Conservation (phyloP, 164 flowering plant species). For the grape (Vitis vinifera) region DNA sequence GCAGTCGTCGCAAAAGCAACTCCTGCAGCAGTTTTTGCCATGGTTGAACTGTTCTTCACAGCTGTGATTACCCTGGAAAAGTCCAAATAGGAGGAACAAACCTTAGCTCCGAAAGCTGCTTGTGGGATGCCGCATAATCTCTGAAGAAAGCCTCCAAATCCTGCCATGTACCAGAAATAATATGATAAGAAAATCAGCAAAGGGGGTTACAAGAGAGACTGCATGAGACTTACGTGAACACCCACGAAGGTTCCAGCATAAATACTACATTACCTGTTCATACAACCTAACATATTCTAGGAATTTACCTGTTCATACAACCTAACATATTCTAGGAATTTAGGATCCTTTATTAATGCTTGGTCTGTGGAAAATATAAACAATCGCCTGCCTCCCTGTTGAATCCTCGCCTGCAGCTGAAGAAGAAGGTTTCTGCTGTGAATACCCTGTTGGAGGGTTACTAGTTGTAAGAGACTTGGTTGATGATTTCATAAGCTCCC, state of each 20-base stretch:
- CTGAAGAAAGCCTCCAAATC: constrained; percentile 79
- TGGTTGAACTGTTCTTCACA: constrained; percentile 3
- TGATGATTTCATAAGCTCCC: constrained; percentile 60
- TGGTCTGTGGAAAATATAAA: constrained; percentile 76
- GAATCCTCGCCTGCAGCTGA: too few species aligned
- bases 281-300: constrained; percentile 58
- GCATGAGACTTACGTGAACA: neutral
- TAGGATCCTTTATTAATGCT: constrained; percentile 68
- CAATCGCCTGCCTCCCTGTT: constrained; percentile 50
- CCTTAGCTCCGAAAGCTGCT: constrained; percentile 92
- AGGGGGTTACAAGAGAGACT: neutral
- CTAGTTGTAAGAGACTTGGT: too few species aligned
- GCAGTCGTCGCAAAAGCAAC: constrained; percentile 45
- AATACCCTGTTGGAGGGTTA: too few species aligned
- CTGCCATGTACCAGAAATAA: constrained; percentile 27
- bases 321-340: constrained; percentile 55
- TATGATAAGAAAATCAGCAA: neutral
- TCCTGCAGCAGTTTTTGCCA: constrained; percentile 30
- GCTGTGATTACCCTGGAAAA: neutral
- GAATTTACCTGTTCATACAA: constrained; percentile 76
- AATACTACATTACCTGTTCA: constrained; percentile 57
- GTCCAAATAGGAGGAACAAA: constrained; percentile 25
- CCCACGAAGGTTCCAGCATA: neutral
- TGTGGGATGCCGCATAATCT: constrained; percentile 89
- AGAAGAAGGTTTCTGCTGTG: too few species aligned